Evolutionary conservation across 148 eudicot species (phyloP).

Genomic region (Suaeda aralocaspica): DNA sequence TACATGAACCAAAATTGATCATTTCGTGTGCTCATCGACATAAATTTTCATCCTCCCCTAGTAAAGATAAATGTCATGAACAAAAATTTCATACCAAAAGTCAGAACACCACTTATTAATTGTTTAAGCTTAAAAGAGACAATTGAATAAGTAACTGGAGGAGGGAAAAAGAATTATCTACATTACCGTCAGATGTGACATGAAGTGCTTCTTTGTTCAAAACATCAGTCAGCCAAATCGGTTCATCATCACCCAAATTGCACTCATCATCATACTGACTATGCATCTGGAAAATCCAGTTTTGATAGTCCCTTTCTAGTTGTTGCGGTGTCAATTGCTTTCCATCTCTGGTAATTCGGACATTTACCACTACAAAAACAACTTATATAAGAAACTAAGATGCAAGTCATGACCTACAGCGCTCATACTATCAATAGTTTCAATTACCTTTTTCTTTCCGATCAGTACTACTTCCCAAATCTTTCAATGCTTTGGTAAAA

Average conservation of each 20-base stretch:
- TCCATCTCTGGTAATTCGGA: constrained; percentile 32
- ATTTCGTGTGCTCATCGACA: too few relatives aligned
- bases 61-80: too few relatives aligned
- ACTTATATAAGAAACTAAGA: not conserved
- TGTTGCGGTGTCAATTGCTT: constrained; percentile 45
- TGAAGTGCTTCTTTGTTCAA: constrained; percentile 46
- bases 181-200: constrained; percentile 45
- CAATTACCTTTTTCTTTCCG: constrained; percentile 46
- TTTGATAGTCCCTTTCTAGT: constrained; percentile 51
- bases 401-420: not conserved
- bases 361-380: constrained; percentile 36
- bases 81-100: too few relatives aligned
- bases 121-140: not conserved
- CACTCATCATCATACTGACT: constrained; percentile 53
- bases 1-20: too few relatives aligned
- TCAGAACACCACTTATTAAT: too few relatives aligned
- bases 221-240: constrained; percentile 32
- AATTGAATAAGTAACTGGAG: not conserved
- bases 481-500: constrained; percentile 59
- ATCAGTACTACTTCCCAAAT: constrained; percentile 39
- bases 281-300: constrained; percentile 69
- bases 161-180: not conserved
- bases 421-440: not conserved
- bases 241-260: constrained; percentile 50
- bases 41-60: too few relatives aligned